Conservation (phyloP, 2,329 filamentous ascomycete species). For the Phaeosphaeriaceae sp. region DNA sequence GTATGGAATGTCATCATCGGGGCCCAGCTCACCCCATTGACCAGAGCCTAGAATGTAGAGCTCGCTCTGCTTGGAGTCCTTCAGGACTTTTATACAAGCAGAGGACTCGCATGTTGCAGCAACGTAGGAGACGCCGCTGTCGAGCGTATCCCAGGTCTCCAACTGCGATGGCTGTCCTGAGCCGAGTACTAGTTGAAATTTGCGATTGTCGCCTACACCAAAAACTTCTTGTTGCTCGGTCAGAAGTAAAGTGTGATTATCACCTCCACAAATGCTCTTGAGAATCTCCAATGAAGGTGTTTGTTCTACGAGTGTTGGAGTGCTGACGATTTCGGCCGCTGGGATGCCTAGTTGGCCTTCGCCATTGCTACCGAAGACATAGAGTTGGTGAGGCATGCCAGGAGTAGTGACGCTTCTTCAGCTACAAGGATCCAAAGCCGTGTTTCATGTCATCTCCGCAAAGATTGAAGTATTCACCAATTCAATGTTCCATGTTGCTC, state of each 20-base stretch:
- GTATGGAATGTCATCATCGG: constrained; percentile 6
- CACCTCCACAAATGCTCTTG: constrained; percentile 66
- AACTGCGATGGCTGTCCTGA: neutral
- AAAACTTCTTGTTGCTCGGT: constrained; percentile 66
- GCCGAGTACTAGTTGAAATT: constrained; percentile 52
- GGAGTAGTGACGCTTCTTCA: neutral
- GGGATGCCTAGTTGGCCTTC: constrained; percentile 60
- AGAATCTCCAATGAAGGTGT: constrained; percentile 12
- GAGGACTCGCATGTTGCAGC: constrained; percentile 35
- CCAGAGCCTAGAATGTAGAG: constrained; percentile 24
- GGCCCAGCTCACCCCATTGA: constrained; percentile 37
- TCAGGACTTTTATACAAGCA: constrained; percentile 27
- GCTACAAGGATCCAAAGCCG: neutral
- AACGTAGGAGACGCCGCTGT: constrained; percentile 8
- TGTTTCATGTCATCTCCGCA: neutral
- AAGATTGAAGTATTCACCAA: neutral
- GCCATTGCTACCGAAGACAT: constrained; percentile 61
- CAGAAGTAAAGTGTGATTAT: constrained; percentile 85
- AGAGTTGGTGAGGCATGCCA: constrained; percentile 39
- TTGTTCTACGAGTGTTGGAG: constrained; percentile 17
- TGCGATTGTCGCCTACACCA: constrained; percentile 68
- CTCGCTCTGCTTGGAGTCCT: neutral
- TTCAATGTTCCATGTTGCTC: neutral
- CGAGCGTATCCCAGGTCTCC: constrained; percentile 11
- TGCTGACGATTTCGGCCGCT: constrained; percentile 47